Evolutionary conservation across 257 asterid species (phyloP).

Genomic region (Primulina eburnea): DNA sequence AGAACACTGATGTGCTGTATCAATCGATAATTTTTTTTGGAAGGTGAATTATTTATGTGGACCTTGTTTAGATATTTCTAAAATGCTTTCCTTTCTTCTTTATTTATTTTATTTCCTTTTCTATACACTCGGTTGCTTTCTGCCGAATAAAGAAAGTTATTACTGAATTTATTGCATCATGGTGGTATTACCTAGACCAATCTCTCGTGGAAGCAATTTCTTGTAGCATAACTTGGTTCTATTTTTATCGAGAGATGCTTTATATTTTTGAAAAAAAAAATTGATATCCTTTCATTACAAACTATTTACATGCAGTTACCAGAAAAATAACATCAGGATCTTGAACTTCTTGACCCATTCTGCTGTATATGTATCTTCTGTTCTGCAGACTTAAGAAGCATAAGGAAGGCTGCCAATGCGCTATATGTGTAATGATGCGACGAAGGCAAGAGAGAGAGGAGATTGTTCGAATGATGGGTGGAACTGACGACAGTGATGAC

Average conservation of each 20-base stretch:
- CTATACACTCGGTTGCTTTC: not conserved
- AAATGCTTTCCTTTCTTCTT: conserved; percentile 11
- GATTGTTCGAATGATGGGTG: conserved; percentile 65
- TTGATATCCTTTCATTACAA: not conserved
- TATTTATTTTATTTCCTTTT: not conserved
- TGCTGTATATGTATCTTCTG: not conserved
- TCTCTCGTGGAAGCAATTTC: not conserved
- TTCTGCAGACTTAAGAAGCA: conserved; percentile 84
- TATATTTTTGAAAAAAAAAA: no score
- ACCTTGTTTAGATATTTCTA: not conserved
- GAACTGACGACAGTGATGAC: conserved; percentile 67
- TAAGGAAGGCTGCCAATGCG: conserved; percentile 94
- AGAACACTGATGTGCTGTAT: no score
- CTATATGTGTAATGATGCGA: conserved; percentile 97
- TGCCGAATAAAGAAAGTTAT: not conserved
- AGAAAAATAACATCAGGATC: not conserved
- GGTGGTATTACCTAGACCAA: not conserved
- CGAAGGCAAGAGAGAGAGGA: conserved; percentile 93
- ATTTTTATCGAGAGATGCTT: not conserved
- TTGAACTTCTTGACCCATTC: conserved; percentile 4
- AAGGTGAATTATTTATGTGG: not conserved
- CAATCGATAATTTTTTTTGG: no score
- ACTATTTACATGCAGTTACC: not conserved
- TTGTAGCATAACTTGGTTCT: not conserved
- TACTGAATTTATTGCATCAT: not conserved